Percentiles rank a stretch among this genome's conserved stretches.
These are phyloP conservation scores for Fusarium graminum DNA, from an alignment of 2,329 filamentous ascomycete genomes.

Conservation along the genomic window DNA sequence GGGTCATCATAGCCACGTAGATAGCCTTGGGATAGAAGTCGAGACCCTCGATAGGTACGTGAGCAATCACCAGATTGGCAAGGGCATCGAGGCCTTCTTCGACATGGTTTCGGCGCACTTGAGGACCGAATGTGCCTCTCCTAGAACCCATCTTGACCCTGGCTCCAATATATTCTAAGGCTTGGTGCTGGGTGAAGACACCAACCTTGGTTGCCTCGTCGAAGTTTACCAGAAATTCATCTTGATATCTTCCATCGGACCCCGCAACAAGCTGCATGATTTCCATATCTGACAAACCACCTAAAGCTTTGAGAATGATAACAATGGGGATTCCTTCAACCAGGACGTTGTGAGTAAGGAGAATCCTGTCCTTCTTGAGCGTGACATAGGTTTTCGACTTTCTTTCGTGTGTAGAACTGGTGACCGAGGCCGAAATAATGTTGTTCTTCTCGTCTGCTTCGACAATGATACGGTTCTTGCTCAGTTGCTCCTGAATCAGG, in stretches of 20 bases:
- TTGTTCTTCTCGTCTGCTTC: conserved; percentile 93
- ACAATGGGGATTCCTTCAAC: conserved; percentile 96
- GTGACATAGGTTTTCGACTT: conserved; percentile 98
- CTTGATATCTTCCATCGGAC: conserved; percentile 88
- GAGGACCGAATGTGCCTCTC: conserved; percentile 66
- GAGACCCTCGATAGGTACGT: conserved; percentile 89
- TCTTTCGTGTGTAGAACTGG: conserved; percentile 95
- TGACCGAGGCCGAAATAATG: conserved; percentile 94
- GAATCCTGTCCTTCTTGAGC: conserved; percentile 91
- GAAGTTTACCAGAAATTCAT: conserved; percentile 95
- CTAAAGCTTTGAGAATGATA: conserved; percentile 91
- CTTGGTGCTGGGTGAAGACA: conserved; percentile 94
- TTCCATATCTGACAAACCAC: conserved; percentile 93
- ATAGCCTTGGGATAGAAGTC: conserved; percentile 98
- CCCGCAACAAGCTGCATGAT: conserved; percentile 93
- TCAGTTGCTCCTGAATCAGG: conserved; percentile 96
- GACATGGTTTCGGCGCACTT: conserved; percentile 80
- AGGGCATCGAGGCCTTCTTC: conserved; percentile 94
- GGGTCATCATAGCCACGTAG: conserved; percentile 96
- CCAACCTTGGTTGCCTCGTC: conserved; percentile 88
- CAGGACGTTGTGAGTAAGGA: conserved; percentile 91
- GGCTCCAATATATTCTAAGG: conserved; percentile 89
- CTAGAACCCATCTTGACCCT: conserved; percentile 89
- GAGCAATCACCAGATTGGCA: conserved; percentile 92
- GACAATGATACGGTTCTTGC: conserved; percentile 98